Evolutionary conservation across 352 stramenopile species (phyloP).

Genomic region (Globisporangium spiculum): DNA sequence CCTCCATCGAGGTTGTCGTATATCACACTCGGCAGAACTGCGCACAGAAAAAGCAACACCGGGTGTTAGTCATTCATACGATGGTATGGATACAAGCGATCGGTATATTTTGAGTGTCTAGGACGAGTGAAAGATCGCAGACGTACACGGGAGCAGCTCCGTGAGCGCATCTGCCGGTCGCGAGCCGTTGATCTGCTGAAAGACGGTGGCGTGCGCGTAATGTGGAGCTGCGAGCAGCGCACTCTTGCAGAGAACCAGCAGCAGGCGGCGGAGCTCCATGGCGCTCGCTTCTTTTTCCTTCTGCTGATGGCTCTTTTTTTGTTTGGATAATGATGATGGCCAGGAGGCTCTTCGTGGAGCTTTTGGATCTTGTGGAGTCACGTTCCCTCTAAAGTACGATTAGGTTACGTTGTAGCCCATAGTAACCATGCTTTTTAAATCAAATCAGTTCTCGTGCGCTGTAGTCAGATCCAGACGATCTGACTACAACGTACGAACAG

Average conservation of each 20-base stretch:
- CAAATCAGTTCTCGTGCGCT: background rate
- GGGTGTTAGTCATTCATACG: background rate
- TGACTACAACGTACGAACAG: too few species aligned
- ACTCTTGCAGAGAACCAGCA: background rate
- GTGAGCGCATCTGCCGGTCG: slow-evolving; percentile 1
- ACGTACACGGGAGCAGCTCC: slow-evolving; percentile 3
- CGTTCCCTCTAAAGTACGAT: background rate
- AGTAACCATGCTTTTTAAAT: background rate
- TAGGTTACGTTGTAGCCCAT: background rate
- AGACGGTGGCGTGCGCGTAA: background rate
- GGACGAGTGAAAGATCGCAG: background rate
- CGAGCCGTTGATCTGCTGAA: slow-evolving; percentile 7
- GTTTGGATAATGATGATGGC: background rate
- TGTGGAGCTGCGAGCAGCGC: background rate
- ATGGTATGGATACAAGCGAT: background rate
- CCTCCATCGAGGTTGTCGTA: slow-evolving; percentile 59
- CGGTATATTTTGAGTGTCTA: background rate
- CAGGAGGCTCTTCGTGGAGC: background rate
- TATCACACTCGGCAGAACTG: slow-evolving; percentile 44
- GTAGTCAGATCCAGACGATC: background rate
- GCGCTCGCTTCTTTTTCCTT: background rate
- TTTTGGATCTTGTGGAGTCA: background rate
- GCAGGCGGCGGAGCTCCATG: background rate
- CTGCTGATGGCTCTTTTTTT: background rate
- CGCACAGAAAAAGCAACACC: background rate